These are phyloP conservation scores for Pichia eremophila DNA, from an alignment of 805 yeast species.

Conservation along the genomic window DNA sequence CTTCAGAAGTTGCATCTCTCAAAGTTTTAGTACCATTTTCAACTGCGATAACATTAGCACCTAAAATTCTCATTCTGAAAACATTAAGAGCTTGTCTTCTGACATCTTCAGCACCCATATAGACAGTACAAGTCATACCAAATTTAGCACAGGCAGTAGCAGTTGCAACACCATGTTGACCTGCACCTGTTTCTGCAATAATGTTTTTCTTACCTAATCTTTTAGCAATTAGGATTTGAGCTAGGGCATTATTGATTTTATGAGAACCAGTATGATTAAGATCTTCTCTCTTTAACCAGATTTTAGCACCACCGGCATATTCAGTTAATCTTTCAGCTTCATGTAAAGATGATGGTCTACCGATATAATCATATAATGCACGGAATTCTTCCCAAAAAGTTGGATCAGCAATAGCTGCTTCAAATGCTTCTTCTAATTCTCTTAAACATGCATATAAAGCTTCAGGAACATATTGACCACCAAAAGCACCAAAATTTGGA, in stretches of 20 bases:
- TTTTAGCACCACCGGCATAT: conserved; percentile 87
- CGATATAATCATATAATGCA: conserved; percentile 81
- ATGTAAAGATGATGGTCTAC: conserved; percentile 92
- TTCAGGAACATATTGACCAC: conserved; percentile 99
- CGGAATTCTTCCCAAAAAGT: conserved; percentile 88
- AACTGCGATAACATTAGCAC: conserved; percentile 92
- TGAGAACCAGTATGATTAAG: conserved; percentile 85
- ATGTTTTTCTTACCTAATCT: conserved; percentile 68
- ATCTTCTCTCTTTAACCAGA: conserved; percentile 98
- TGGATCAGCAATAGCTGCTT: conserved; percentile 81
- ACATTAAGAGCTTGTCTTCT: conserved; percentile 97
- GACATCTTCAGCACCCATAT: conserved; percentile 99
- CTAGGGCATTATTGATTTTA: conserved; percentile 76
- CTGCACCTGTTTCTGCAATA: conserved; percentile 90
- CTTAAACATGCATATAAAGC: conserved; percentile 83
- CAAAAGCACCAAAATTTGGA: conserved; percentile 86
- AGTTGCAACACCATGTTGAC: conserved; percentile 90
- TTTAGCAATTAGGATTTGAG: conserved; percentile 72
- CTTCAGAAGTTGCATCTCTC: conserved; percentile 97
- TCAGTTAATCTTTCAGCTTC: conserved; percentile 84
- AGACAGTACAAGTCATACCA: conserved; percentile 88
- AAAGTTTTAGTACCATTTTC: conserved; percentile 91
- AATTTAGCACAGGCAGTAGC: conserved; percentile 90
- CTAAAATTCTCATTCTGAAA: conserved; percentile 92
- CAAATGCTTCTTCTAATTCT: conserved; percentile 84